phyloP scores from a whole-genome alignment of 73 alveolate species.

The Tetrahymena malaccensis region DNA sequence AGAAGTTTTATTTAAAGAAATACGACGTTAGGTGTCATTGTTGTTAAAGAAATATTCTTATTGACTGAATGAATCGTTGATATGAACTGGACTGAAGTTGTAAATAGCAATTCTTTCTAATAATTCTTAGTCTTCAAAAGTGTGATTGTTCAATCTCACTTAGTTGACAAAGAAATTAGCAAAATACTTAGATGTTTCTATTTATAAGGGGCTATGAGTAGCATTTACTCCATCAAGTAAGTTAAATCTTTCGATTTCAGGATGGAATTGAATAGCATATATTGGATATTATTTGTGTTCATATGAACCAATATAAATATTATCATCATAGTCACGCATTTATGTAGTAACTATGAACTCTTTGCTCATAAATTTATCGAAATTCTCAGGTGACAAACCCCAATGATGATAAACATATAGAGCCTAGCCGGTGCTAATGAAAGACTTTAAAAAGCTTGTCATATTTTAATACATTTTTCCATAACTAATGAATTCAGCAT shows the following conservation, averaged over 20 bases:
- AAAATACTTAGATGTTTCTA: not conserved
- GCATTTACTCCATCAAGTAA: not conserved
- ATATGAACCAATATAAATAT: conserved; percentile 11
- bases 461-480: not conserved
- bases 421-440: not conserved
- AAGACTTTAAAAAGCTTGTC: not conserved
- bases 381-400: conserved; percentile 14
- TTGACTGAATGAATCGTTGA: not conserved
- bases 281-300: conserved; percentile 44
- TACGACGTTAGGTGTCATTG: not conserved
- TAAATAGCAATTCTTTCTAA: not conserved
- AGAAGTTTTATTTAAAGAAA: not conserved
- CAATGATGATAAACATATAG: conserved; percentile 14
- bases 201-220: not conserved
- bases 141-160: not conserved
- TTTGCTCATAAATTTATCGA: not conserved
- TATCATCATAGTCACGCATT: conserved; percentile 7
- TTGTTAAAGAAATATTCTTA: not conserved
- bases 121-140: not conserved
- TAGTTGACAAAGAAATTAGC: not conserved
- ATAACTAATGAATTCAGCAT: not conserved
- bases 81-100: not conserved
- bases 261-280: conserved; percentile 45
- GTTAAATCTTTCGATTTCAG: conserved; percentile 36
- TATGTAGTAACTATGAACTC: not conserved